Percentiles rank a stretch among this genome's conserved stretches.
Evolutionary conservation across 2,329 filamentous ascomycete species (phyloP).

Genomic region (Xylariaceae sp.): DNA sequence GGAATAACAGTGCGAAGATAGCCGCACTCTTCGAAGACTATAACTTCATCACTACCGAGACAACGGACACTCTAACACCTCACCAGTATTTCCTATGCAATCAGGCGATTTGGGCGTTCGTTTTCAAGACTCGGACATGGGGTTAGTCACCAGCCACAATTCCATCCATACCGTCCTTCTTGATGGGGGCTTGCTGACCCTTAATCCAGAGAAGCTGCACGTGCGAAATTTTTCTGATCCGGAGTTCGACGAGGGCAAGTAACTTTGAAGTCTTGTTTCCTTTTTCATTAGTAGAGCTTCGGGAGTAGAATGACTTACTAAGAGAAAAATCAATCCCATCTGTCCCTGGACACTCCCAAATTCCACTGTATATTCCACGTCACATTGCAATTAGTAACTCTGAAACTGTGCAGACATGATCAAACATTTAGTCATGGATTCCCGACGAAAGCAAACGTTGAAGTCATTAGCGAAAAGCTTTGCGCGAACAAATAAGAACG

Average conservation of each 20-base stretch:
- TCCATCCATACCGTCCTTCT: not conserved
- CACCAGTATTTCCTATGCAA: conserved; percentile 31
- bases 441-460: conserved; percentile 31
- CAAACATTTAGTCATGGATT: conserved; percentile 40
- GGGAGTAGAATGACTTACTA: too few species aligned
- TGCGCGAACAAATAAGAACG: conserved; percentile 28
- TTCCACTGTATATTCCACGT: too few species aligned
- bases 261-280: too few species aligned
- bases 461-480: conserved; percentile 41
- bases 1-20: not conserved
- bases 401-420: too few species aligned
- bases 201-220: conserved; percentile 30
- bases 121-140: conserved; percentile 33
- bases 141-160: conserved; percentile 24
- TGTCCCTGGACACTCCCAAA: too few species aligned
- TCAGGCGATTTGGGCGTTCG: conserved; percentile 19
- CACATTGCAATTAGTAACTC: too few species aligned
- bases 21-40: conserved; percentile 18
- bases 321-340: too few species aligned
- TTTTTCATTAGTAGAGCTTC: too few species aligned
- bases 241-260: conserved; percentile 35
- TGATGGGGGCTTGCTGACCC: not conserved
- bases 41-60: conserved; percentile 5
- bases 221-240: conserved; percentile 34
- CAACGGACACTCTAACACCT: not conserved